Conservation (phyloP, 2,329 filamentous ascomycete species). For the Shiraia sp. region DNA sequence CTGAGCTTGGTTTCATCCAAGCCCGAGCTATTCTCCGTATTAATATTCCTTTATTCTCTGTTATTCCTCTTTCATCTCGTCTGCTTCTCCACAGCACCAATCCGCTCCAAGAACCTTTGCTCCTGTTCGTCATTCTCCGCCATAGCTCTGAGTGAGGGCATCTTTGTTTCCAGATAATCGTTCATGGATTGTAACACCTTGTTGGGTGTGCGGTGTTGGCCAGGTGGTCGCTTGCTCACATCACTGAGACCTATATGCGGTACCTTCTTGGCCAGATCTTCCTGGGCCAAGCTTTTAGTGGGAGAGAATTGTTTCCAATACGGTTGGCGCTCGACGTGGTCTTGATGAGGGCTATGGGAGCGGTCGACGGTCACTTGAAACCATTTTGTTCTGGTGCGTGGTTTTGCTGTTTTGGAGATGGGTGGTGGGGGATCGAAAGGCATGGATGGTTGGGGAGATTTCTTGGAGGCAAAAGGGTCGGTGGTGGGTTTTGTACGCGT, state of each 20-base stretch:
- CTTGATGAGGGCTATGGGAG: constrained; percentile 45
- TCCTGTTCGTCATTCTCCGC: constrained; percentile 26
- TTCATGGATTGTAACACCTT: constrained; percentile 30
- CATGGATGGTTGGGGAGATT: constrained; percentile 15
- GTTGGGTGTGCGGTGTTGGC: constrained; percentile 38
- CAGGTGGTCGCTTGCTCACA: constrained; percentile 40
- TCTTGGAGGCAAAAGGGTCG: background rate
- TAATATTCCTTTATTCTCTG: too few species aligned
- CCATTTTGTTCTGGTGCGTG: constrained; percentile 27
- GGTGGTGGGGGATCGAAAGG: constrained; percentile 24
- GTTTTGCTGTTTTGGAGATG: constrained; percentile 1
- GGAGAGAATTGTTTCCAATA: constrained; percentile 39
- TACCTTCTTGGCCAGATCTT: constrained; percentile 46
- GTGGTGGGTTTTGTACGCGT: constrained; percentile 13
- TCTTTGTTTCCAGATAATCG: constrained; percentile 23
- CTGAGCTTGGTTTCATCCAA: too few species aligned
- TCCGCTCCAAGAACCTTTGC: constrained; percentile 6
- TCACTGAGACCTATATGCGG: constrained; percentile 49
- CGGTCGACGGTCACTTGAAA: constrained; percentile 49
- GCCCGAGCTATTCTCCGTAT: too few species aligned
- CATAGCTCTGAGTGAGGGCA: constrained; percentile 39
- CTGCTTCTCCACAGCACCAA: background rate
- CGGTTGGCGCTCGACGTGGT: constrained; percentile 45
- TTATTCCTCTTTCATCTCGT: background rate
- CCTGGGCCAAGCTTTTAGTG: constrained; percentile 38